Conservation (phyloP, 345 rosid species). For the Orychophragmus violaceus region DNA sequence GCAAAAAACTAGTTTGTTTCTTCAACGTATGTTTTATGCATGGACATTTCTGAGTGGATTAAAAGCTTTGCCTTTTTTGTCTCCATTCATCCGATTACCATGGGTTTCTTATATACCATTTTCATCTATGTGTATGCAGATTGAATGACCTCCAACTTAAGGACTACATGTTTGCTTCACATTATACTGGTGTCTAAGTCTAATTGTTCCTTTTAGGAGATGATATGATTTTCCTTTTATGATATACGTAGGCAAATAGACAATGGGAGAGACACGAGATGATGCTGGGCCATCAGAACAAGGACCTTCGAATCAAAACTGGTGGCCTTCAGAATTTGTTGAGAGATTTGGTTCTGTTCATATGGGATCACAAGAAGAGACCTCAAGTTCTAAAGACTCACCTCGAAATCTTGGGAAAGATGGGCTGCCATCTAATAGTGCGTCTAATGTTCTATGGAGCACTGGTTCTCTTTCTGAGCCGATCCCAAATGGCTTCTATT, state of each 20-base stretch:
- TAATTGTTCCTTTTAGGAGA: conserved; percentile 37
- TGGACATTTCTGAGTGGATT: not conserved
- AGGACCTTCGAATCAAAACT: conserved; percentile 59
- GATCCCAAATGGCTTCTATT: conserved; percentile 91
- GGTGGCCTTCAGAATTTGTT: conserved; percentile 91
- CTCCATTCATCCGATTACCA: not conserved
- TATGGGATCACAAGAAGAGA: conserved; percentile 65
- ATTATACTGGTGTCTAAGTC: conserved; percentile 29
- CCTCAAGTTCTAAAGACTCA: conserved; percentile 48
- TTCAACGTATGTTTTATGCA: not conserved
- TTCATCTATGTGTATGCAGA: conserved; percentile 31
- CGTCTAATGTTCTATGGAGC: conserved; percentile 88
- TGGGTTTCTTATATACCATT: not conserved
- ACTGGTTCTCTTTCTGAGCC: conserved; percentile 76
- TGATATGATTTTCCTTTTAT: conserved; percentile 65
- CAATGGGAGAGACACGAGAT: conserved; percentile 84
- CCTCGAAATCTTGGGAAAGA: conserved; percentile 60
- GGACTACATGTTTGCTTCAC: conserved; percentile 27
- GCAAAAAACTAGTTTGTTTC: not conserved
- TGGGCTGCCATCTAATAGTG: conserved; percentile 56
- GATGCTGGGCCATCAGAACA: conserved; percentile 63
- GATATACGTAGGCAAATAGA: conserved; percentile 40
- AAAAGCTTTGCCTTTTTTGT: not conserved
- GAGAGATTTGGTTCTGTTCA: conserved; percentile 69
- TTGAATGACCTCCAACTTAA: conserved; percentile 53